Conservation (phyloP, 2,329 filamentous ascomycete species). For the Fusarium sp. region DNA sequence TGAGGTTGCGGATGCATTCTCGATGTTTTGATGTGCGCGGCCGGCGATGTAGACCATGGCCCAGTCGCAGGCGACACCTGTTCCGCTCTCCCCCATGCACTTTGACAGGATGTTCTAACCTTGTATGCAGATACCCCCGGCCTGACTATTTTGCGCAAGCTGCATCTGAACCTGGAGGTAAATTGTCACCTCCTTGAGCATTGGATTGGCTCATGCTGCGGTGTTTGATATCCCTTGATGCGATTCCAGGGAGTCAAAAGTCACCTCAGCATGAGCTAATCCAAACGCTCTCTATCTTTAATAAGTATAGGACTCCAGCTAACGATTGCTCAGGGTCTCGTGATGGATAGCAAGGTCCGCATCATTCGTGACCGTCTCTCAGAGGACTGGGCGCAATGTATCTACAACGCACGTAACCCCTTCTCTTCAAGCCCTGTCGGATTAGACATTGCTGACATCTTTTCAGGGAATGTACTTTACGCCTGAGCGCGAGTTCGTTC, state of each 20-base stretch:
- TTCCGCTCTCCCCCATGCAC: background rate
- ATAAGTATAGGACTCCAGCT: constrained; percentile 9
- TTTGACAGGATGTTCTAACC: constrained; percentile 4
- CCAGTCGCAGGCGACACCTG: constrained; percentile 3
- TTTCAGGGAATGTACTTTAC: constrained; percentile 9
- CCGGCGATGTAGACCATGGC: constrained; percentile 1
- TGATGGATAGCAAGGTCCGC: constrained; percentile 10
- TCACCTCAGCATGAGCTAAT: constrained; percentile 3
- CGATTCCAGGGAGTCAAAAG: background rate
- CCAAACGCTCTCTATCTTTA: constrained; percentile 7
- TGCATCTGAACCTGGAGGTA: constrained; percentile 8
- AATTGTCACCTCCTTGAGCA: constrained; percentile 6
- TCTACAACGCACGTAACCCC: constrained; percentile 1
- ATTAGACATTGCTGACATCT: constrained; percentile 9
- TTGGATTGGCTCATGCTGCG: constrained; percentile 4
- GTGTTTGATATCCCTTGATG: constrained; percentile 4
- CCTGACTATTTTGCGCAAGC: constrained; percentile 8
- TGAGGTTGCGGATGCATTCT: constrained; percentile 4
- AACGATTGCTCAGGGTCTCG: constrained; percentile 8
- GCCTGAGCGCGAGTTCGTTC: constrained; percentile 8
- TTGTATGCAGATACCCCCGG: constrained; percentile 7
- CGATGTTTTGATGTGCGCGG: constrained; percentile 4
- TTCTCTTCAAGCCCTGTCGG: constrained; percentile 1
- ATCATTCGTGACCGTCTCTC: constrained; percentile 8
- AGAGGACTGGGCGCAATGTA: constrained; percentile 6